Conservation (phyloP, 306 rosid species). For the Delonix regia region DNA sequence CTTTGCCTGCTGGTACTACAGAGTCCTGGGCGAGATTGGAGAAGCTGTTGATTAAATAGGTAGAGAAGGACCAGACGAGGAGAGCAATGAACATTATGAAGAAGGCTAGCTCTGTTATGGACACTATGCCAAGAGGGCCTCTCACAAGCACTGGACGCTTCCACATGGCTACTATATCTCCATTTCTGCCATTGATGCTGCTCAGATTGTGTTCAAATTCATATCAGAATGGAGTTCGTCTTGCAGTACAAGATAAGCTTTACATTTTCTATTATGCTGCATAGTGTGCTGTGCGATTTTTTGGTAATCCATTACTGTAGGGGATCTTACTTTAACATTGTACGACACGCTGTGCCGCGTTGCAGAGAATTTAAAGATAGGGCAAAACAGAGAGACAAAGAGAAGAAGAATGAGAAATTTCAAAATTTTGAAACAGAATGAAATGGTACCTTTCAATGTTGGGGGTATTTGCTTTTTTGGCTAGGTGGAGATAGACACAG, state of each 20-base stretch:
- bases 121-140: conserved; percentile 92
- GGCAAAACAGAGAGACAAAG: neutral
- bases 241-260: neutral
- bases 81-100: conserved; percentile 73
- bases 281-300: too few relatives aligned
- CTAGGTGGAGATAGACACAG: conserved; percentile 63
- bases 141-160: conserved; percentile 56
- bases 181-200: neutral
- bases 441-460: conserved; percentile 30
- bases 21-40: conserved; percentile 38
- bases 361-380: too few relatives aligned
- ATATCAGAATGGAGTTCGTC: neutral
- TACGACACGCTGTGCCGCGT: too few relatives aligned
- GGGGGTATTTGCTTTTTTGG: conserved; percentile 34
- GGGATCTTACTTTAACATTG: too few relatives aligned
- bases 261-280: too few relatives aligned
- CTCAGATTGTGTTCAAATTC: neutral
- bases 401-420: neutral
- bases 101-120: conserved; percentile 57
- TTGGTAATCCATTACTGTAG: too few relatives aligned
- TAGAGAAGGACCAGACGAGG: conserved; percentile 59
- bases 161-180: conserved; percentile 35
- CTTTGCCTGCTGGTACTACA: conserved; percentile 50
- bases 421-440: neutral
- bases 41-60: conserved; percentile 42